A percentile compares a stretch with the other conserved stretches of the same genome.
These are phyloP conservation scores for Suillus clintonianus DNA, from an alignment of 768 basidiomycete genomes.

Conservation along the genomic window DNA sequence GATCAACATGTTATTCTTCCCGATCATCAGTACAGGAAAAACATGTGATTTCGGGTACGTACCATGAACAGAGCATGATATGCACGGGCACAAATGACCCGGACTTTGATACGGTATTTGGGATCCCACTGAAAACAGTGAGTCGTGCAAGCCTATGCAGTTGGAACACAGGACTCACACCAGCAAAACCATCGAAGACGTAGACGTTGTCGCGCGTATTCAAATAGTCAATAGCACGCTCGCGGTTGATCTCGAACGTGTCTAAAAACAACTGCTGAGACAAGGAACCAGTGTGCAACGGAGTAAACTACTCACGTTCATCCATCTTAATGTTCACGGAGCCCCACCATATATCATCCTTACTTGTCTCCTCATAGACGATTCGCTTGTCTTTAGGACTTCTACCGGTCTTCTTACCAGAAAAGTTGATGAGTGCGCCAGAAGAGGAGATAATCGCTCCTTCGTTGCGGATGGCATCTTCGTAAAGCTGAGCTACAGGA, in stretches of 20 bases:
- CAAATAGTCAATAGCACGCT: slow-evolving; percentile 97
- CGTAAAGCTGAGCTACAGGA: slow-evolving; percentile 86
- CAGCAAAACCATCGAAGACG: slow-evolving; percentile 95
- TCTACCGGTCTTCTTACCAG: slow-evolving; percentile 98
- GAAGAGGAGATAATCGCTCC: slow-evolving; percentile 96
- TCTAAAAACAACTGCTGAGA: slow-evolving; percentile 43
- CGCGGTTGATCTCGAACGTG: slow-evolving; percentile 99
- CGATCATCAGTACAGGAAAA: slow-evolving; percentile 9
- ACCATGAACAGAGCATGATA: slow-evolving; percentile 99
- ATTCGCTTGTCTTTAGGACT: slow-evolving; percentile 99
- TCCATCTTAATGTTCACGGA: slow-evolving; percentile 99
- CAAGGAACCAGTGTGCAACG: background rate
- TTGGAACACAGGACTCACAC: slow-evolving; percentile 47
- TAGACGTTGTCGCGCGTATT: slow-evolving; percentile 99
- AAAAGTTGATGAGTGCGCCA: slow-evolving; percentile 99
- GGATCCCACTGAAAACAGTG: slow-evolving; percentile 81
- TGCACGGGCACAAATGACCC: slow-evolving; percentile 96
- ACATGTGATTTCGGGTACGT: slow-evolving; percentile 34
- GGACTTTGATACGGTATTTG: slow-evolving; percentile 99
- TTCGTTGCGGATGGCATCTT: slow-evolving; percentile 98
- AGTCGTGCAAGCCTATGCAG: background rate
- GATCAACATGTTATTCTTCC: slow-evolving; percentile 98
- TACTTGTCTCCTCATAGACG: slow-evolving; percentile 94
- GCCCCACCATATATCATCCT: slow-evolving; percentile 99
- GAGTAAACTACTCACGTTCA: slow-evolving; percentile 67